These are phyloP conservation scores for Microcyclosporella mali DNA, from an alignment of 2,329 filamentous ascomycete genomes.

Conservation along the genomic window DNA sequence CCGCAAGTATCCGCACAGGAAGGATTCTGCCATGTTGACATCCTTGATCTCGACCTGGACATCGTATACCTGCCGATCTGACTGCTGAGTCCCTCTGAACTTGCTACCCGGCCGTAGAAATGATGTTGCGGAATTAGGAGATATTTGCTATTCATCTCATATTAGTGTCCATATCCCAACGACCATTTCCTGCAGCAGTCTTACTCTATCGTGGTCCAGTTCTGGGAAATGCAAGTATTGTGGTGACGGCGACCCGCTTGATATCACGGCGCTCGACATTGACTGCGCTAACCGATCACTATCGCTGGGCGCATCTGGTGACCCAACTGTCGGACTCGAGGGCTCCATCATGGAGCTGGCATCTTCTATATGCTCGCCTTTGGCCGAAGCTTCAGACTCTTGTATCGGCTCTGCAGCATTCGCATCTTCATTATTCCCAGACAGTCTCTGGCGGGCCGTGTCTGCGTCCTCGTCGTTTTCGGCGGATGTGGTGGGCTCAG, in stretches of 20 bases:
- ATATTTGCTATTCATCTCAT: slow-evolving; percentile 53
- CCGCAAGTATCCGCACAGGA: slow-evolving; percentile 86
- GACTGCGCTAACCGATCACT: slow-evolving; percentile 26
- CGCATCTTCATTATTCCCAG: slow-evolving; percentile 18
- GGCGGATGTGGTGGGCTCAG: not conserved
- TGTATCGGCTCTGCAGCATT: slow-evolving; percentile 20
- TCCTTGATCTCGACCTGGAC: slow-evolving; percentile 97
- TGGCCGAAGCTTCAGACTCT: slow-evolving; percentile 22
- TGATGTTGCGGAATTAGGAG: slow-evolving; percentile 71
- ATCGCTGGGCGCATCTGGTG: slow-evolving; percentile 25
- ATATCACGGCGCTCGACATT: slow-evolving; percentile 24
- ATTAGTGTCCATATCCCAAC: not conserved
- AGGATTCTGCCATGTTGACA: slow-evolving; percentile 89
- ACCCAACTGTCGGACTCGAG: slow-evolving; percentile 21
- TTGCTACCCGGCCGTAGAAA: slow-evolving; percentile 80
- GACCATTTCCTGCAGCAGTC: not conserved
- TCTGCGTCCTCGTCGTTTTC: not conserved
- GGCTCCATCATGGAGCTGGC: slow-evolving; percentile 26
- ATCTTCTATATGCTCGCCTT: slow-evolving; percentile 39
- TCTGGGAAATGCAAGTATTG: slow-evolving; percentile 26
- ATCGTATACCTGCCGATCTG: slow-evolving; percentile 87
- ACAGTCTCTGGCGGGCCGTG: not conserved
- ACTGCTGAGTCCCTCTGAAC: slow-evolving; percentile 87
- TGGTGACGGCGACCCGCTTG: slow-evolving; percentile 17
- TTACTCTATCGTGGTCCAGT: slow-evolving; percentile 21